Evolutionary conservation across 176 grass and related monocot species (phyloP).

Genomic region (Rhipidocladum racemiflorum): DNA sequence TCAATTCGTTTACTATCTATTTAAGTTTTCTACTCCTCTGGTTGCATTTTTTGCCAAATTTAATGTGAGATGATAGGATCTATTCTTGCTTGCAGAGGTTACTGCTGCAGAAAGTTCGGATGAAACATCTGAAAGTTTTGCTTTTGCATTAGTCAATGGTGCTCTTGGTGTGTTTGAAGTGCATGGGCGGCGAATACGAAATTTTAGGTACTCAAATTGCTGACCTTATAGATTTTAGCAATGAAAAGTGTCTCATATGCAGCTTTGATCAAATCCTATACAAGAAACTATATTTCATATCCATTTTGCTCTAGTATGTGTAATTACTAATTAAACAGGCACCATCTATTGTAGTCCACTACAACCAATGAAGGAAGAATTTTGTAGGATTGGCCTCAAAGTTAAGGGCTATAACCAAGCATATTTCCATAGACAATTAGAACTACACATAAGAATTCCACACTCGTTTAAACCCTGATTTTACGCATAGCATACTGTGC

Average conservation of each 20-base stretch:
- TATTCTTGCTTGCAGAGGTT: constrained; percentile 56
- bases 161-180: constrained; percentile 99
- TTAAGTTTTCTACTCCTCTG: neutral
- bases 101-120: constrained; percentile 61
- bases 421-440: too few relatives aligned
- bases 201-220: constrained; percentile 76
- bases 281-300: neutral
- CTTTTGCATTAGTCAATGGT: constrained; percentile 98
- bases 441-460: too few relatives aligned
- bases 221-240: constrained; percentile 11
- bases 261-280: neutral
- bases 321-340: neutral
- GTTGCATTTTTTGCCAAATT: constrained; percentile 8
- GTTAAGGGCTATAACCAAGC: too few relatives aligned
- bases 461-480: too few relatives aligned
- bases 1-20: constrained; percentile 11
- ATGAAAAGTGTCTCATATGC: constrained; percentile 13
- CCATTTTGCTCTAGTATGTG: neutral
- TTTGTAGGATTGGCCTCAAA: too few relatives aligned
- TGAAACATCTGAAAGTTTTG: constrained; percentile 95
- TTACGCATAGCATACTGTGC: too few relatives aligned
- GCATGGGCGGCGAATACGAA: constrained; percentile 89
- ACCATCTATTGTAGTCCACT: neutral
- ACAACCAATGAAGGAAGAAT: too few relatives aligned
- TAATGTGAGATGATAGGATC: constrained; percentile 22